Evolutionary conservation across 106 monocot species (phyloP), one percentile per base, ranked within the genome.

Genomic region (Gastrodia elata): DNA sequence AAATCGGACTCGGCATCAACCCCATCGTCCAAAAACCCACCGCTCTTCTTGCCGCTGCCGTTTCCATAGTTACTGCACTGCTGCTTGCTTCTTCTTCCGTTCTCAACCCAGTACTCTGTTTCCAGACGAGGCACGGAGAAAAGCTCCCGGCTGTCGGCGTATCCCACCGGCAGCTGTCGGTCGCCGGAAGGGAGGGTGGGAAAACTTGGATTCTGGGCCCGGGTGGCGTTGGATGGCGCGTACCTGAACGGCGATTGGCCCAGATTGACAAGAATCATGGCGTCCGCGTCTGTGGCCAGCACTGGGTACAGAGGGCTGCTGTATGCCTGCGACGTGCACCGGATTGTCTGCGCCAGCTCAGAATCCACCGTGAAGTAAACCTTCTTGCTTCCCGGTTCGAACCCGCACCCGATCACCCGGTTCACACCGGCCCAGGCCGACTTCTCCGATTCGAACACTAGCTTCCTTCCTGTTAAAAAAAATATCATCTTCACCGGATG

Each of bases 351-450:
- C 15, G 80, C 43, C 27, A 95, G 26, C 24, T 80, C 73, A 27
- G 83, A 81, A 75, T 91, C 91, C 40, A 89, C 64, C 16, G 94
- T 95, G 80, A 95, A 86, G 84, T 82, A 87, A 22, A 91, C 94
- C 77, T 82, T 85, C 82, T 91, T 85, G 77, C 77, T 89, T 24
- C 68, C 61, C 22, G 91, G 94, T 37, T 83, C 74, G 76, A 84
- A 89, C 9, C 94, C 94, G 75, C 89, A 89, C 0, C 94, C 94
- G 49, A 94, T 80, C 41, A 85, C 84, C 71, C 65, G 85, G 84
- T 85, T 79, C 32, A 77, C 85, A 0, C 38, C 77, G 1, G 75
- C 79, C 89, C 91, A 91, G n/a, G 64, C 48, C 37, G 83, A 55
- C 25, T 57, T 87, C 42, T 85, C 87, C 28, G 88, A 80, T 25